Conservation (phyloP, 495 filamentous ascomycete species). For the Ramalina peruviana region DNA sequence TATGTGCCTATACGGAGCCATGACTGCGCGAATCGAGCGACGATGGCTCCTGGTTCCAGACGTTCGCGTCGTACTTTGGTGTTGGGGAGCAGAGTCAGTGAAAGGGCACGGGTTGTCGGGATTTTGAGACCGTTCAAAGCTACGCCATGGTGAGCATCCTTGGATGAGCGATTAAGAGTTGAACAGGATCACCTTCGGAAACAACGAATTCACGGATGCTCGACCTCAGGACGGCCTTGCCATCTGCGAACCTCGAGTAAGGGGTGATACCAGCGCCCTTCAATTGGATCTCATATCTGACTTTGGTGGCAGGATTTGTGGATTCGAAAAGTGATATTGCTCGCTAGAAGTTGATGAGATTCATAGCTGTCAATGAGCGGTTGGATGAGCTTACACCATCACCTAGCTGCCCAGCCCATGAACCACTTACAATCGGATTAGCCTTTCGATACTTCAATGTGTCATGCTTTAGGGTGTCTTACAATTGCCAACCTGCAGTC, state of each 20-base stretch:
- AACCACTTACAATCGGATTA: conserved; percentile 32
- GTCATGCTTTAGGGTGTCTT: conserved; percentile 10
- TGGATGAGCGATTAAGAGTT: conserved; percentile 21
- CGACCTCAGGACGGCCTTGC: conserved; percentile 79
- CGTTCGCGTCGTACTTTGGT: conserved; percentile 62
- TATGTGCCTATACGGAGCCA: conserved; percentile 95
- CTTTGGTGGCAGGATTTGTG: conserved; percentile 58
- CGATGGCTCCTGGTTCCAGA: conserved; percentile 86
- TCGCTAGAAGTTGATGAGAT: conserved; percentile 22
- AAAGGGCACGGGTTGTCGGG: conserved; percentile 74
- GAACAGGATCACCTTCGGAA: conserved; percentile 38
- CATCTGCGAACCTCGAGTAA: conserved; percentile 95
- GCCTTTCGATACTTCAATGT: not conserved
- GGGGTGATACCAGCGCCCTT: conserved; percentile 90
- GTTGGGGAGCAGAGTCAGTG: conserved; percentile 62
- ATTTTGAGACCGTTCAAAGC: conserved; percentile 68
- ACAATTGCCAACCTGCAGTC: conserved; percentile 41
- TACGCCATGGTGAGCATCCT: conserved; percentile 11
- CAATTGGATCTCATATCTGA: conserved; percentile 77
- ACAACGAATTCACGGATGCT: conserved; percentile 91
- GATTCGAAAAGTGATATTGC: conserved; percentile 88
- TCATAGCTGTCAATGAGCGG: not conserved
- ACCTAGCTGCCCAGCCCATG: conserved; percentile 92
- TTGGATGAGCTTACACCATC: conserved; percentile 44
- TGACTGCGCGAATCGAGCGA: conserved; percentile 74